A percentile compares a stretch with the other conserved stretches of the same genome.
Evolutionary conservation across 164 flowering plant genomes (phyloP).

Genomic region (Kalanchoe fedtschenkoi): DNA sequence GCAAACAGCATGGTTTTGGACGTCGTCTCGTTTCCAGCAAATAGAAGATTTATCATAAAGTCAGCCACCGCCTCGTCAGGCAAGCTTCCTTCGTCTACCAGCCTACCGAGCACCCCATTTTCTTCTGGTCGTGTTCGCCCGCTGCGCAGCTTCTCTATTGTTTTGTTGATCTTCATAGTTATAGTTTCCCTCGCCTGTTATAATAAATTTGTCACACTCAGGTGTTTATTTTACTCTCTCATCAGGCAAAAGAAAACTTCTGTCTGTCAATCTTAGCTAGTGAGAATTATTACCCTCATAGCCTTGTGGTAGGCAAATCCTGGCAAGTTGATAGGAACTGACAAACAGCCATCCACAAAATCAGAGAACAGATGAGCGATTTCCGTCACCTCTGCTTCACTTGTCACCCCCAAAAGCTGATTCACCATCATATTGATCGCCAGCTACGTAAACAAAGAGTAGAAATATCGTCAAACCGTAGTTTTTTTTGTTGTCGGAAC

Average conservation of each 20-base stretch:
- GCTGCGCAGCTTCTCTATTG: slow-evolving; percentile 24
- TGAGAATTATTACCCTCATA: slow-evolving; percentile 47
- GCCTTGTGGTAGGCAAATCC: slow-evolving; percentile 68
- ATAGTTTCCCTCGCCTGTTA: slow-evolving; percentile 63
- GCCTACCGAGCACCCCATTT: slow-evolving; percentile 59
- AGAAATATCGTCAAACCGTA: too few species aligned
- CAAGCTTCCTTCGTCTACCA: slow-evolving; percentile 56
- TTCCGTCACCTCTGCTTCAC: slow-evolving; percentile 55
- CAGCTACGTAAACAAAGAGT: slow-evolving; percentile 23
- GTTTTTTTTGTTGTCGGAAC: too few species aligned
- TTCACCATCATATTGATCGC: slow-evolving; percentile 83
- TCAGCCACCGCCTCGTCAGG: slow-evolving; percentile 61
- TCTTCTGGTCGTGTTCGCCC: slow-evolving; percentile 15
- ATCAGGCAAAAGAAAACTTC: not conserved
- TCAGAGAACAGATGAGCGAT: slow-evolving; percentile 66
- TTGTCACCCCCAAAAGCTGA: slow-evolving; percentile 62
- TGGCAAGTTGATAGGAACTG: slow-evolving; percentile 68
- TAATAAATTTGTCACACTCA: not conserved
- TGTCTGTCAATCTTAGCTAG: not conserved
- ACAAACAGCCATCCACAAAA: slow-evolving; percentile 81
- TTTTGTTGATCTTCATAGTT: slow-evolving; percentile 53
- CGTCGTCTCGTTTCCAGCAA: slow-evolving; percentile 88
- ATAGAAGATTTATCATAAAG: slow-evolving; percentile 76
- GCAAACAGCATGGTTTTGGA: slow-evolving; percentile 88
- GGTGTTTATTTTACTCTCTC: not conserved